phyloP scores from a whole-genome alignment of 768 basidiomycete species.

The Podaxis sp. region DNA sequence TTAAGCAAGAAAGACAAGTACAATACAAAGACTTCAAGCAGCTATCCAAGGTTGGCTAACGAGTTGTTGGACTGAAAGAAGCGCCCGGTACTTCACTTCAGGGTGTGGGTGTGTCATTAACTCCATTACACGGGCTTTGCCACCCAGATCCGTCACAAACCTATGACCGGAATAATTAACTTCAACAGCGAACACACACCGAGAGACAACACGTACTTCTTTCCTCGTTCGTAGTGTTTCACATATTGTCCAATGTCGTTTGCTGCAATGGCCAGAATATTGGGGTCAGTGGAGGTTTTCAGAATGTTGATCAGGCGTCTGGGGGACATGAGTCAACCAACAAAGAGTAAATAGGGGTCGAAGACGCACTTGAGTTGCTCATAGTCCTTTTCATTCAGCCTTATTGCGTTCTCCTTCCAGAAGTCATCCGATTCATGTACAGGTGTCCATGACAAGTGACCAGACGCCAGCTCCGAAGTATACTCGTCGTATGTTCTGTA shows the following conservation, averaged over 20 bases:
- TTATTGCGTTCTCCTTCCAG: conserved; percentile 94
- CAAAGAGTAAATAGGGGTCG: background rate
- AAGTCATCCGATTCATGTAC: conserved; percentile 96
- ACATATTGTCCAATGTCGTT: conserved; percentile 96
- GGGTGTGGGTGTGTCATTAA: conserved; percentile 87
- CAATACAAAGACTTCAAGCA: conserved; percentile 29
- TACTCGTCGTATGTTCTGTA: conserved; percentile 95
- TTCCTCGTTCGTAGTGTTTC: conserved; percentile 87
- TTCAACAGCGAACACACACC: background rate
- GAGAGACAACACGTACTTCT: conserved; percentile 61
- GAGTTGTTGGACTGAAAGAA: conserved; percentile 87
- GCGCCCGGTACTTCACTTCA: conserved; percentile 90
- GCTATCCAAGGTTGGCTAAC: conserved; percentile 87
- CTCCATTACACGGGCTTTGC: conserved; percentile 86
- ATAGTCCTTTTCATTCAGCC: conserved; percentile 81
- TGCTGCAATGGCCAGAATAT: conserved; percentile 86
- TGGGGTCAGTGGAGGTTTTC: conserved; percentile 65
- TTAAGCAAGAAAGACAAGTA: background rate
- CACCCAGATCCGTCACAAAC: conserved; percentile 79
- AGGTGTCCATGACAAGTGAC: conserved; percentile 93
- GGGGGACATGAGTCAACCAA: conserved; percentile 7
- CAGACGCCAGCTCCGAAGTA: conserved; percentile 83
- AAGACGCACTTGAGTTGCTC: conserved; percentile 75
- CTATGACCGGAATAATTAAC: conserved; percentile 36
- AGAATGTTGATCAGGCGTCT: conserved; percentile 78